These are phyloP conservation scores for Nigrospora oryzae DNA, from an alignment of 2,329 filamentous ascomycete genomes.

Conservation along the genomic window DNA sequence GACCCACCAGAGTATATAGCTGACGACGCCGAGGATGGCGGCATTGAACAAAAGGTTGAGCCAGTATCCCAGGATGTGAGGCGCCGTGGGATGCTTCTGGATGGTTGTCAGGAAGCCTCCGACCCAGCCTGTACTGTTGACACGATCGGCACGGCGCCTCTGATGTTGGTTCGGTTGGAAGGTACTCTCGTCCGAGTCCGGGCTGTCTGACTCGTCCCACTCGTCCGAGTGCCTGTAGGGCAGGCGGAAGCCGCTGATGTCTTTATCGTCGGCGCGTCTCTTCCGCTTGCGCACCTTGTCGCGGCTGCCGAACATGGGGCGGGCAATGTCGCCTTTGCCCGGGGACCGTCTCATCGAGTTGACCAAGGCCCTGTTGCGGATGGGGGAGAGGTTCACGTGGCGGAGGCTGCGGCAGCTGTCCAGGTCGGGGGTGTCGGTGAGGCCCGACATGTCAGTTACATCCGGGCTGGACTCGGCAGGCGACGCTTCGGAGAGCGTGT, in stretches of 20 bases:
- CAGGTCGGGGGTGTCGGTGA: slow-evolving; percentile 41
- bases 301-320: slow-evolving; percentile 25
- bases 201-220: slow-evolving; percentile 34
- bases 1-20: slow-evolving; percentile 63
- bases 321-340: slow-evolving; percentile 56
- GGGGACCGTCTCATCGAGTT: slow-evolving; percentile 30
- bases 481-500: slow-evolving; percentile 45
- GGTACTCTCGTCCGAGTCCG: slow-evolving; percentile 39
- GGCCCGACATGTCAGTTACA: slow-evolving; percentile 47
- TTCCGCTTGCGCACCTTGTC: slow-evolving; percentile 47
- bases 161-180: slow-evolving; percentile 12
- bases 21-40: slow-evolving; percentile 42
- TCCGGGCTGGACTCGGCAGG: slow-evolving; percentile 53
- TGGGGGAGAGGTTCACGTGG: slow-evolving; percentile 39
- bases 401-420: slow-evolving; percentile 24
- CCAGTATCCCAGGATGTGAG: slow-evolving; percentile 51
- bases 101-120: slow-evolving; percentile 38
- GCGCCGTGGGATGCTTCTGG: slow-evolving; percentile 49
- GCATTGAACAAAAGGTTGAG: slow-evolving; percentile 56
- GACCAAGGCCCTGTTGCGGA: slow-evolving; percentile 30
- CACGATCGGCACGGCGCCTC: slow-evolving; percentile 5
- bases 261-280: slow-evolving; percentile 40
- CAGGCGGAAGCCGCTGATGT: slow-evolving; percentile 38
- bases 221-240: slow-evolving; percentile 31
- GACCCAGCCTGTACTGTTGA: slow-evolving; percentile 28